Conservation (phyloP, 225 moss, liverwort and hornwort genomes). For the Polytrichum commune region DNA sequence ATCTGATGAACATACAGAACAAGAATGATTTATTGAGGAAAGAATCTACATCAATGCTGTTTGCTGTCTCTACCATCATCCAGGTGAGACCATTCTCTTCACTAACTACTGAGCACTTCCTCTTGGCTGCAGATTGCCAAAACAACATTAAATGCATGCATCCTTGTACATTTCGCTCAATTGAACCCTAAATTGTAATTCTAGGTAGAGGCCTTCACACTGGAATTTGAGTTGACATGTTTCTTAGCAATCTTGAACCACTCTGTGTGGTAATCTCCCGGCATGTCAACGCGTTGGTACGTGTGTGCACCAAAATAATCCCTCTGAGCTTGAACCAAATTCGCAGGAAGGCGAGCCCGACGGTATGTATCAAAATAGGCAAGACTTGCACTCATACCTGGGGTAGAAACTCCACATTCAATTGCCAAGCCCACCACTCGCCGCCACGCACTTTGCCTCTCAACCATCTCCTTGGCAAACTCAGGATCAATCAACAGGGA, state of each 20-base stretch:
- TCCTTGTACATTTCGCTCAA: background rate
- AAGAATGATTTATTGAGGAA: too few species aligned
- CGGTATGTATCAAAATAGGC: constrained; percentile 88
- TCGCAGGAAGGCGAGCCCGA: constrained; percentile 71
- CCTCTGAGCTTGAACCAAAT: constrained; percentile 85
- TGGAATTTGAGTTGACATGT: constrained; percentile 13
- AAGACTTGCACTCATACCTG: constrained; percentile 80
- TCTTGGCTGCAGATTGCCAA: too few species aligned
- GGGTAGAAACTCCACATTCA: constrained; percentile 76
- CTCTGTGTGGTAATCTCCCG: constrained; percentile 61
- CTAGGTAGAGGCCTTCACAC: constrained; percentile 18
- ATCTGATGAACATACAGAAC: too few species aligned
- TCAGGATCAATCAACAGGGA: constrained; percentile 77
- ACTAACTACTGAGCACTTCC: too few species aligned
- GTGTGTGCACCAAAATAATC: constrained; percentile 94
- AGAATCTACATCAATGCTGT: too few species aligned
- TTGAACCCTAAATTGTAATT: constrained; percentile 1
- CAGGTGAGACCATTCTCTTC: too few species aligned
- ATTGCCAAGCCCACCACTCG: constrained; percentile 76
- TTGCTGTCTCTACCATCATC: too few species aligned
- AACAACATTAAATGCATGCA: background rate
- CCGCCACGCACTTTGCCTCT: constrained; percentile 77
- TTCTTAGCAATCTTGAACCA: constrained; percentile 88
- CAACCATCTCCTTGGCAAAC: constrained; percentile 92
- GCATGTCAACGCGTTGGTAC: constrained; percentile 69